These are phyloP conservation scores for Prinsepia uniflora DNA, from an alignment of 306 rosid species.

Conservation along the genomic window DNA sequence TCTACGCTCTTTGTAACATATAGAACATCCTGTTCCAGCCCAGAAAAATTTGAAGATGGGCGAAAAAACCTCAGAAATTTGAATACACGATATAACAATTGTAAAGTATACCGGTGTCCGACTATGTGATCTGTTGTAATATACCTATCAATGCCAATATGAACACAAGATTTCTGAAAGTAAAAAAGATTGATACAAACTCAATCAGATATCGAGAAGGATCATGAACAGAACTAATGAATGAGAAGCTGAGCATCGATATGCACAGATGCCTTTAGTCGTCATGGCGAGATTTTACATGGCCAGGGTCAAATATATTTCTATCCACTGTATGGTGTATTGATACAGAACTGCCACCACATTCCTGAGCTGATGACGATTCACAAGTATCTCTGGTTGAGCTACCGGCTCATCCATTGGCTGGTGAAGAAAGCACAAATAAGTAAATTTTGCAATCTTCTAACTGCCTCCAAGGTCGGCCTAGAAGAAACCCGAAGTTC, in stretches of 20 bases:
- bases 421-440: constrained; percentile 5
- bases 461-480: constrained; percentile 1
- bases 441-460: constrained; percentile 4
- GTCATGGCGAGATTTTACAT: not conserved
- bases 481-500: constrained; percentile 22
- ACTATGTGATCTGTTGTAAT: too few species aligned
- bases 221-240: not conserved
- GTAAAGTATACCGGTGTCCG: not conserved
- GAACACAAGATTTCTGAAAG: not conserved
- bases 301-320: not conserved
- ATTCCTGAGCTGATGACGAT: not conserved
- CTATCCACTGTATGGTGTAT: not conserved
- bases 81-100: not conserved
- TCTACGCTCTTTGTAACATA: too few species aligned
- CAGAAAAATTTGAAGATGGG: too few species aligned
- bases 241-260: not conserved
- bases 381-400: not conserved
- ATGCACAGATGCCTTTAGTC: constrained; percentile 19
- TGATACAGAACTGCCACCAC: constrained; percentile 14
- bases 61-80: not conserved
- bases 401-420: not conserved
- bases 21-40: too few species aligned
- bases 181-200: not conserved
- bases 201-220: not conserved
- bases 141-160: not conserved